Evolutionary conservation across 164 flowering plant genomes (phyloP).

Genomic region (Vitis riparia): DNA sequence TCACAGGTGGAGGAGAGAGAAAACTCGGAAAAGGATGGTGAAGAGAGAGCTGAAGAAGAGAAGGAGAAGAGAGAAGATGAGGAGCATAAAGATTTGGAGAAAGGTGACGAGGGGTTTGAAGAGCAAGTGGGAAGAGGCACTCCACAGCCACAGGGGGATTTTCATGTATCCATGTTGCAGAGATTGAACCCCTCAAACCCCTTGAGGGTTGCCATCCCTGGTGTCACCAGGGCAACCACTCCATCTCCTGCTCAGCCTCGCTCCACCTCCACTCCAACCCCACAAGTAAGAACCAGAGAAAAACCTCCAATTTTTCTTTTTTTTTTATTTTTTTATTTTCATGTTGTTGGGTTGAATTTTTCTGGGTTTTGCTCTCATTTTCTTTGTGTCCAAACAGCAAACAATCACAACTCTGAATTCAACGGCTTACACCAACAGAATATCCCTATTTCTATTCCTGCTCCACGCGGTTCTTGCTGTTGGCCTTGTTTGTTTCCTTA

Average conservation of each 20-base stretch:
- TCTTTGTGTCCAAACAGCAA: slow-evolving; percentile 30
- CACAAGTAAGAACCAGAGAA: slow-evolving; percentile 35
- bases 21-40: neutral
- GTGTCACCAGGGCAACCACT: slow-evolving; percentile 33
- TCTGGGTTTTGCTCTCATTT: slow-evolving; percentile 5
- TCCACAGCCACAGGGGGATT: slow-evolving; percentile 4
- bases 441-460: slow-evolving; percentile 60
- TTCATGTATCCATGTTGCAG: slow-evolving; percentile 35
- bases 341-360: neutral
- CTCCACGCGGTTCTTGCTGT: slow-evolving; percentile 55
- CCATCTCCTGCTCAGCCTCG: slow-evolving; percentile 26
- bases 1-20: slow-evolving; percentile 15
- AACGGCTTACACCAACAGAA: slow-evolving; percentile 59
- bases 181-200: slow-evolving; percentile 65
- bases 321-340: neutral
- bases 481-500: slow-evolving; percentile 56
- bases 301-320: neutral
- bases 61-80: slow-evolving; percentile 13
- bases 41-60: slow-evolving; percentile 8
- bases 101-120: slow-evolving; percentile 24
- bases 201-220: slow-evolving; percentile 53
- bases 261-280: slow-evolving; percentile 35
- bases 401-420: slow-evolving; percentile 58
- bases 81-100: slow-evolving; percentile 21
- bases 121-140: slow-evolving; percentile 4